Evolutionary conservation across 768 basidiomycete species (phyloP), one percentile per base, ranked within the genome.

Genomic region (Phanerodontia chrysosporium): DNA sequence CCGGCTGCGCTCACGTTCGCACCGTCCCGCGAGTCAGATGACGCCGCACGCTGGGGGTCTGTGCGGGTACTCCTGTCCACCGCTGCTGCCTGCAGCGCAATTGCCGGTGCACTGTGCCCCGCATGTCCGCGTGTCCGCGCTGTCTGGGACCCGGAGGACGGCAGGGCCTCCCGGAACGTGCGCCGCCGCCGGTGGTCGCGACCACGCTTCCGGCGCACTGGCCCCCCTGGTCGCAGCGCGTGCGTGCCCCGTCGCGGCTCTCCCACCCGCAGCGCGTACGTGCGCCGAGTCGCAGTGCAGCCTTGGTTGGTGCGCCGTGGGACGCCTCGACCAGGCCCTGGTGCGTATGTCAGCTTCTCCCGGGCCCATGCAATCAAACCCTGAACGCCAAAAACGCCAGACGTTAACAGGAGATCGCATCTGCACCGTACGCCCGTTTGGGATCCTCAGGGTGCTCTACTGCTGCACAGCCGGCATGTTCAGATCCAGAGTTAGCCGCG

Each of bases 351-450:
- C 5, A 39, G 12, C 36, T 53, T 53, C 52, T 53, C 35, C 36
- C 36, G 36, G 16, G 52, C 14, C 22, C 39, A 6, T 7, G 1
- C 39, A 27, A 53, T 53, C 52, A 53, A 42, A 53, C 52, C 35
- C 35, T 53, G 22, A 21, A 14, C 8, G 36, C 16, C 13, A 25
- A 35, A 53, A 21, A 28, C 49, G 24, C 46, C 39, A 42, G 39
- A 42, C 39, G 39, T 42, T 42, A 42, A 1, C 52, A 36, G 29
- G 5, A 32, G 49, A 51, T 51, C 49, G 28, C 29, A 51, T 8
- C 49, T 25, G 52, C 58, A 18, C 53, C 51, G 58, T 60, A 60
- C 32, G 58, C 51, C 58, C 58, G 58, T 49, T 24, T 22, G 27
- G 54, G 53, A 59, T 59, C 36, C 24, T 25, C 52, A 53, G 35